phyloP scores from a whole-genome alignment of 176 grass and related monocot species.

The Bonia amplexicaulis region DNA sequence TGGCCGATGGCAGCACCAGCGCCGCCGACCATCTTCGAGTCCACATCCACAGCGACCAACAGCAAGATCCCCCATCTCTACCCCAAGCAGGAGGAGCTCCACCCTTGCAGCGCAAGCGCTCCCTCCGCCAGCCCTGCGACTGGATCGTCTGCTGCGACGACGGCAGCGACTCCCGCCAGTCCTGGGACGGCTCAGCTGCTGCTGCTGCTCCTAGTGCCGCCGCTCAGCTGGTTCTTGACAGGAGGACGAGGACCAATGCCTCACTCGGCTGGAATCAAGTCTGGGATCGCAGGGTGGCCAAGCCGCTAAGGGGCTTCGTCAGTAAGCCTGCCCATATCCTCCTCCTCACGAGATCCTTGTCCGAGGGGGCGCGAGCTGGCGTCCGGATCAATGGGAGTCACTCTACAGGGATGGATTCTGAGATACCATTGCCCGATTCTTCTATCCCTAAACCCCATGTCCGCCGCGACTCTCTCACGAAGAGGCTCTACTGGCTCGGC shows the following conservation, averaged over 20 bases:
- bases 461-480: constrained; percentile 22
- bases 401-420: constrained; percentile 24
- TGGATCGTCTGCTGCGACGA: constrained; percentile 55
- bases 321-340: constrained; percentile 34
- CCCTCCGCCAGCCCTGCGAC: constrained; percentile 58
- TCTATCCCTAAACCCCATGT: not conserved
- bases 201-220: not conserved
- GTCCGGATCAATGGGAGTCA: constrained; percentile 15
- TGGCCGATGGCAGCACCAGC: not conserved
- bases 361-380: not conserved
- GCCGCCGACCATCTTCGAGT: not conserved
- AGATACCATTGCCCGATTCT: not conserved
- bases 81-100: not conserved
- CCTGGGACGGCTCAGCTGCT: constrained; percentile 49
- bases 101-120: constrained; percentile 40
- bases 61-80: constrained; percentile 17
- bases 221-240: not conserved
- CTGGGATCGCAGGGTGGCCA: constrained; percentile 39
- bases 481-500: constrained; percentile 41
- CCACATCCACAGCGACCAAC: not conserved
- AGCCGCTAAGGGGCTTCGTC: constrained; percentile 40
- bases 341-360: constrained; percentile 54
- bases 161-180: constrained; percentile 52
- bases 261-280: constrained; percentile 29
- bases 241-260: not conserved